Evolutionary conservation across 164 flowering plant species (phyloP).

Genomic region (Kalanchoe fedtschenkoi): DNA sequence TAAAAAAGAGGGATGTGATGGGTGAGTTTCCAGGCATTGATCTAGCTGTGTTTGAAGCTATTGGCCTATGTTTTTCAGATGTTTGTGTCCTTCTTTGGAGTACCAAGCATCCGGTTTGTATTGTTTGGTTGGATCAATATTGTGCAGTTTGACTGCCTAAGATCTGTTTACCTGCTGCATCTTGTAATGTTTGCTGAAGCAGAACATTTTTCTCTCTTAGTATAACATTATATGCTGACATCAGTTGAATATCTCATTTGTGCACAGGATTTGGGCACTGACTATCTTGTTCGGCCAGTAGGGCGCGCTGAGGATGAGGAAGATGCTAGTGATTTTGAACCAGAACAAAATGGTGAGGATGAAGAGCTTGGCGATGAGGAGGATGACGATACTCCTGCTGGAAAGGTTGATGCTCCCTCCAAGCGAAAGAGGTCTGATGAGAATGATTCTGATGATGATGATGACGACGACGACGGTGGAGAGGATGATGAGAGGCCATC

Average conservation of each 20-base stretch:
- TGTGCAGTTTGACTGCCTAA: background rate
- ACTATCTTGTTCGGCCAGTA: conserved; percentile 59
- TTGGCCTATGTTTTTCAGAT: no score
- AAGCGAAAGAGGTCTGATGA: conserved; percentile 49
- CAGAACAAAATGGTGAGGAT: conserved; percentile 64
- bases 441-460: conserved; percentile 43
- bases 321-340: conserved; percentile 80
- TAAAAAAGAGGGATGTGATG: no score
- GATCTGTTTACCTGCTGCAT: background rate
- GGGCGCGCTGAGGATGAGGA: conserved; percentile 67
- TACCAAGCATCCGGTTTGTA: no score
- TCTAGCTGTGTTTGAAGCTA: no score
- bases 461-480: conserved; percentile 47
- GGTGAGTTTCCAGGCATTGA: no score
- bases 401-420: conserved; percentile 39
- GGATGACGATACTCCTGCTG: conserved; percentile 22
- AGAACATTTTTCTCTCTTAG: background rate
- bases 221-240: background rate
- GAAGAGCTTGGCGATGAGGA: conserved; percentile 43
- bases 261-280: conserved; percentile 63
- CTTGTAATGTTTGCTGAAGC: background rate
- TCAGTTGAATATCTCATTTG: background rate
- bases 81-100: no score
- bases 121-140: no score
- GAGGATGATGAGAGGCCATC: conserved; percentile 77